These are phyloP conservation scores for Globisporangium takayamanum DNA, from an alignment of 352 stramenopile genomes.

Conservation along the genomic window DNA sequence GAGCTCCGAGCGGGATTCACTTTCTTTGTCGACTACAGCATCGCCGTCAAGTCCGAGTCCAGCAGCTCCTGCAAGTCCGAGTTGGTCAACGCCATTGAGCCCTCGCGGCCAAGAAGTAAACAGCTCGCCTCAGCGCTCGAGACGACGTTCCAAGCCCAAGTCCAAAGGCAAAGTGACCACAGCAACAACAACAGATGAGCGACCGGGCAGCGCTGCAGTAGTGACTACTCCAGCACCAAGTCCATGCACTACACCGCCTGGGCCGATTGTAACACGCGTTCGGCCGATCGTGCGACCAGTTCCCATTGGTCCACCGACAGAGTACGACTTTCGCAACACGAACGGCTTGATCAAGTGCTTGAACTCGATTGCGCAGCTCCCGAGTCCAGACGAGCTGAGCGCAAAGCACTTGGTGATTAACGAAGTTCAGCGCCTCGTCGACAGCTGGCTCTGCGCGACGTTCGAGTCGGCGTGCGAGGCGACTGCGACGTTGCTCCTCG, in stretches of 20 bases:
- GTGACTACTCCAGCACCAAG: neutral
- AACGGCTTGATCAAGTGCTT: slow-evolving; percentile 79
- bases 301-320: slow-evolving; percentile 45
- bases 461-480: slow-evolving; percentile 30
- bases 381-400: slow-evolving; percentile 48
- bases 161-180: neutral
- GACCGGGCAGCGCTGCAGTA: neutral
- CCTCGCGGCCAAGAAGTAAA: no score
- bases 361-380: slow-evolving; percentile 53
- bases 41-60: neutral
- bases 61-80: neutral
- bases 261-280: slow-evolving; percentile 22
- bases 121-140: neutral
- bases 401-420: slow-evolving; percentile 75
- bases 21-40: neutral
- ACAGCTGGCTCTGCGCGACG: slow-evolving; percentile 55
- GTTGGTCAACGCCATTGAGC: no score
- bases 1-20: neutral
- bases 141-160: neutral
- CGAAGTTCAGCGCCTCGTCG: slow-evolving; percentile 62
- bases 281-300: slow-evolving; percentile 49
- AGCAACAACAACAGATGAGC: no score
- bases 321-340: slow-evolving; percentile 78
- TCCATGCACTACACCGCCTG: slow-evolving; percentile 5
- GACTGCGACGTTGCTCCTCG: slow-evolving; percentile 60